Percentiles rank a stretch among this genome's conserved stretches.
Evolutionary conservation across 2,329 filamentous ascomycete species (phyloP).

Genomic region (Chaetoscypha palmicola): DNA sequence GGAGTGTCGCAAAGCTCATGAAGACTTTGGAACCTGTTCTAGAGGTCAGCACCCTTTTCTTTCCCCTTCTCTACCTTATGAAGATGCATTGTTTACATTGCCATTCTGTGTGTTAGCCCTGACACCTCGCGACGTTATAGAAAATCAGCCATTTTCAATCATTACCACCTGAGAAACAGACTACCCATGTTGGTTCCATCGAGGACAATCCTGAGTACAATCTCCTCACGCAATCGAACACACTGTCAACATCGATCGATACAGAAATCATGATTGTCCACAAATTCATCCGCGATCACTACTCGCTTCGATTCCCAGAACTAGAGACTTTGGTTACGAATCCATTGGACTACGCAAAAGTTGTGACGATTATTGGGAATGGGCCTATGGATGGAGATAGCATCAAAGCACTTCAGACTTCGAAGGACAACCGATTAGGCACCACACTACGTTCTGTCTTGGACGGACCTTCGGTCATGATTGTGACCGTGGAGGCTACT

Average conservation of each 20-base stretch:
- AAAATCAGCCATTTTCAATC: conserved; percentile 74
- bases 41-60: conserved; percentile 55
- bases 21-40: conserved; percentile 73
- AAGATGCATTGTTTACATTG: conserved; percentile 55
- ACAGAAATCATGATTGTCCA: conserved; percentile 89
- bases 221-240: conserved; percentile 81
- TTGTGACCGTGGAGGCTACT: conserved; percentile 89
- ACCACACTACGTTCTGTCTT: conserved; percentile 72
- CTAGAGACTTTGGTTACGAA: conserved; percentile 85
- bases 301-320: conserved; percentile 88
- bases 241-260: conserved; percentile 84
- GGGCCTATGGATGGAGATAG: conserved; percentile 74
- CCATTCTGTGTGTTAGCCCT: conserved; percentile 55
- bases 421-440: conserved; percentile 70
- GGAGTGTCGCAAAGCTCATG: conserved; percentile 74
- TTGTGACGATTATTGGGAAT: conserved; percentile 88
- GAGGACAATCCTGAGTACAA: conserved; percentile 91
- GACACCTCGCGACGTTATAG: conserved; percentile 56
- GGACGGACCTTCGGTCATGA: conserved; percentile 87
- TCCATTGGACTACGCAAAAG: conserved; percentile 90
- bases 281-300: conserved; percentile 94
- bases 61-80: conserved; percentile 26
- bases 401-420: conserved; percentile 72
- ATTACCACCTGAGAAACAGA: conserved; percentile 56
- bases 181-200: conserved; percentile 67